Percentiles rank a stretch among this genome's conserved stretches.
These are phyloP conservation scores for Phytophthora litchii DNA, from an alignment of 352 stramenopile species.

Conservation along the genomic window DNA sequence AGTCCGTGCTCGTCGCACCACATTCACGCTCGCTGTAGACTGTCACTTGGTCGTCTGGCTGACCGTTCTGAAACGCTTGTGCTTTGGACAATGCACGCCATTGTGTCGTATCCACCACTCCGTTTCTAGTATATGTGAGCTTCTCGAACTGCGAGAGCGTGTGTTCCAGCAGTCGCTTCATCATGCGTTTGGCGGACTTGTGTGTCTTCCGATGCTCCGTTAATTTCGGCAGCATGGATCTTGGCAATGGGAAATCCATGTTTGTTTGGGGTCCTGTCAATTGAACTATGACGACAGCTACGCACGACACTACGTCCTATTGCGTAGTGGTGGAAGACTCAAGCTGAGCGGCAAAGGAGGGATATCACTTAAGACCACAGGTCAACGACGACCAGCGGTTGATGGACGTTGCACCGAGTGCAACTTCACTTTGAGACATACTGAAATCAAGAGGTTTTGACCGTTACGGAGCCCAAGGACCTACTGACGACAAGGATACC, in stretches of 20 bases:
- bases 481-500: too few relatives aligned
- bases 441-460: constrained; percentile 13
- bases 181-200: constrained; percentile 33
- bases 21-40: constrained; percentile 29
- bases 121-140: constrained; percentile 22
- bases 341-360: constrained; percentile 17
- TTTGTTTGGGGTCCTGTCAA: constrained; percentile 1
- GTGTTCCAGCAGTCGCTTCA: constrained; percentile 37
- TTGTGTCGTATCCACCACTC: constrained; percentile 26
- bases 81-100: constrained; percentile 34
- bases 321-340: neutral
- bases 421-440: constrained; percentile 10
- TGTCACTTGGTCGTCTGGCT: constrained; percentile 17
- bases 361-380: too few relatives aligned
- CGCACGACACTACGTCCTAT: neutral
- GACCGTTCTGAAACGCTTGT: constrained; percentile 15
- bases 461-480: constrained; percentile 4
- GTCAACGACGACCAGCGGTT: neutral
- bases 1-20: constrained; percentile 14
- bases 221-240: constrained; percentile 36
- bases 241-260: constrained; percentile 44
- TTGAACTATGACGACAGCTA: constrained; percentile 1
- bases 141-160: constrained; percentile 27
- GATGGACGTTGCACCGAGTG: neutral
- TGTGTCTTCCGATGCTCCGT: constrained; percentile 19